These are phyloP conservation scores for Fusarium nematophilum DNA, from an alignment of 2,329 filamentous ascomycete genomes.

Conservation along the genomic window DNA sequence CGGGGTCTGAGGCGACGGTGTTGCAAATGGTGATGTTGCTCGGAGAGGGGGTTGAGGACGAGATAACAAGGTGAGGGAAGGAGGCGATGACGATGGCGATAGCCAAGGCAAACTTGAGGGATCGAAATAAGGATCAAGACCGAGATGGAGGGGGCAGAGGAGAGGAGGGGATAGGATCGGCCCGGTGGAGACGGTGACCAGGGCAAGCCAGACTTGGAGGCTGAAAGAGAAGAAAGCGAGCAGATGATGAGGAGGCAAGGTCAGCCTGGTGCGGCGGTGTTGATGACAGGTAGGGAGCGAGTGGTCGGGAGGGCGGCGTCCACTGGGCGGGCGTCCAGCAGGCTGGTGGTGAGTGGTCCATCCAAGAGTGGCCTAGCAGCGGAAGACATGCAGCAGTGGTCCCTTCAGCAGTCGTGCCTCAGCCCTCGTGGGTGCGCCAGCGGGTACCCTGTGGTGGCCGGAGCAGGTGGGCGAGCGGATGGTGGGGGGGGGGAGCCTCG, in stretches of 20 bases:
- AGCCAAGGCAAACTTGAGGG: conserved; percentile 36
- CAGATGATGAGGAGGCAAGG: conserved; percentile 28
- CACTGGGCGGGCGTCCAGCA: conserved; percentile 37
- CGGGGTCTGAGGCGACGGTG: conserved; percentile 26
- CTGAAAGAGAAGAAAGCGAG: conserved; percentile 22
- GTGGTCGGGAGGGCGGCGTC: conserved; percentile 23
- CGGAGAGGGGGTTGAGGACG: conserved; percentile 9
- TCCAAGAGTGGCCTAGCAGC: conserved; percentile 21
- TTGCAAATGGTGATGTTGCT: conserved; percentile 24
- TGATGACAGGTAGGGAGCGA: conserved; percentile 21
- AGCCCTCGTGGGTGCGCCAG: conserved; percentile 35
- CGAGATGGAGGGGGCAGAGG: conserved; percentile 37
- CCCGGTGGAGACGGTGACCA: conserved; percentile 37
- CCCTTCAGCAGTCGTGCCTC: conserved; percentile 31
- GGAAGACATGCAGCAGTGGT: conserved; percentile 8
- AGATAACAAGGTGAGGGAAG: conserved; percentile 20
- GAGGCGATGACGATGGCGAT: conserved; percentile 40
- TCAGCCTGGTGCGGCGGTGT: conserved; percentile 39
- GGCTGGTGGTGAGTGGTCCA: conserved; percentile 37
- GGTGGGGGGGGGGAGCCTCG: conserved; percentile 34
- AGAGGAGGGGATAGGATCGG: conserved; percentile 40
- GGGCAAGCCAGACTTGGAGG: conserved; percentile 33
- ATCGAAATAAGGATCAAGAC: conserved; percentile 39
- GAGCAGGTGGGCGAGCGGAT: conserved; percentile 23
- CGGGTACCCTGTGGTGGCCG: conserved; percentile 35